A percentile compares a stretch with the other conserved stretches of the same genome.
These are phyloP conservation scores for Neurospora sp. DNA, from an alignment of 495 filamentous ascomycete genomes.

Conservation along the genomic window DNA sequence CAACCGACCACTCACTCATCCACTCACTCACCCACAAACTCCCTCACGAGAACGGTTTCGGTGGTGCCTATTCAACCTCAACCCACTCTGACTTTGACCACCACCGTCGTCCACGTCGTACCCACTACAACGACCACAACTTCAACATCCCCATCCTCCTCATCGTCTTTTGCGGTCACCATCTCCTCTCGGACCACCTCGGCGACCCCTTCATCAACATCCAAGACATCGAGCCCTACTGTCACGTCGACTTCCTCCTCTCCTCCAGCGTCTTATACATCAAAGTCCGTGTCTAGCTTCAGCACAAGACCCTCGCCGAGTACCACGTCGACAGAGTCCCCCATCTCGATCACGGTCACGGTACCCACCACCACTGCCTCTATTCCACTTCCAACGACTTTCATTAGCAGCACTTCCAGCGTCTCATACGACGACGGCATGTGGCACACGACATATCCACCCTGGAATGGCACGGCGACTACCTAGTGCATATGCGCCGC, in stretches of 20 bases:
- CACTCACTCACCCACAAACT: neutral
- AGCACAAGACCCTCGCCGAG: neutral
- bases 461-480: slow-evolving; percentile 27
- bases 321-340: neutral
- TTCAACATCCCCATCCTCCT: neutral
- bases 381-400: slow-evolving; percentile 1
- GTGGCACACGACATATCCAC: slow-evolving; percentile 32
- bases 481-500: slow-evolving; percentile 2
- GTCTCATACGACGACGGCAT: slow-evolving; percentile 21
- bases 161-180: neutral
- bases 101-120: slow-evolving; percentile 1
- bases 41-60: slow-evolving; percentile 3
- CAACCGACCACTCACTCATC: neutral
- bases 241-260: neutral
- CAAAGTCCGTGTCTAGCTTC: slow-evolving; percentile 6
- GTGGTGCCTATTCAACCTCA: slow-evolving; percentile 8
- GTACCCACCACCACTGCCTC: neutral
- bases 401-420: slow-evolving; percentile 6
- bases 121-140: neutral
- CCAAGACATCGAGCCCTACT: neutral
- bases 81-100: slow-evolving; percentile 7
- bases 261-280: slow-evolving; percentile 14
- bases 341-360: neutral
- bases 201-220: slow-evolving; percentile 1
- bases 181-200: neutral